phyloP scores from a whole-genome alignment of 306 rosid genomes.

The Castanopsis chinensis region DNA sequence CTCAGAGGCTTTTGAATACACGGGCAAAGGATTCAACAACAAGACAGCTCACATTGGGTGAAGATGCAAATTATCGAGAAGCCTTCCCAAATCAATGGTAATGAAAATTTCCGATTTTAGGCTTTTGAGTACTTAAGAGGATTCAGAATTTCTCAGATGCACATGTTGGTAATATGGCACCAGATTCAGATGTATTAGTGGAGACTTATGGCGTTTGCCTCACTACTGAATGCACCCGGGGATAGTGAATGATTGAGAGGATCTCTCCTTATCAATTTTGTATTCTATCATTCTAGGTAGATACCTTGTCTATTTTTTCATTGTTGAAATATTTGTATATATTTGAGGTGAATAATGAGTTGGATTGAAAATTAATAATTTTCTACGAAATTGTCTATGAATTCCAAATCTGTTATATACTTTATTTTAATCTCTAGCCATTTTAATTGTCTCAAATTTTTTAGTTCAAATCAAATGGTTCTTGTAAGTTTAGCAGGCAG shows the following conservation, averaged over 20 bases:
- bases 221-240: not conserved
- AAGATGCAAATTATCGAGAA: constrained; percentile 61
- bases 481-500: not conserved
- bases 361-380: not conserved
- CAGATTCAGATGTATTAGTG: too few species aligned
- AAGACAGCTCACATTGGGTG: constrained; percentile 41
- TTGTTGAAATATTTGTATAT: not conserved
- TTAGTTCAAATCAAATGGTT: not conserved
- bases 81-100: constrained; percentile 82
- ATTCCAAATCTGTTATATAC: not conserved
- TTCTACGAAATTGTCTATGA: not conserved
- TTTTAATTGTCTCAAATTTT: not conserved
- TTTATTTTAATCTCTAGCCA: too few species aligned
- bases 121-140: constrained; percentile 1
- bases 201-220: not conserved
- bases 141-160: not conserved
- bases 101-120: constrained; percentile 9
- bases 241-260: too few species aligned
- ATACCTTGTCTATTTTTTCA: not conserved
- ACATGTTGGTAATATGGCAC: not conserved
- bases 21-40: constrained; percentile 45
- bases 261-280: too few species aligned
- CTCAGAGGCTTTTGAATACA: constrained; percentile 55
- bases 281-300: not conserved
- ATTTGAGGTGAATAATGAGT: constrained; percentile 14